These are phyloP conservation scores for Aspergillus sp. DNA, from an alignment of 2,329 filamentous ascomycete species.

Conservation along the genomic window DNA sequence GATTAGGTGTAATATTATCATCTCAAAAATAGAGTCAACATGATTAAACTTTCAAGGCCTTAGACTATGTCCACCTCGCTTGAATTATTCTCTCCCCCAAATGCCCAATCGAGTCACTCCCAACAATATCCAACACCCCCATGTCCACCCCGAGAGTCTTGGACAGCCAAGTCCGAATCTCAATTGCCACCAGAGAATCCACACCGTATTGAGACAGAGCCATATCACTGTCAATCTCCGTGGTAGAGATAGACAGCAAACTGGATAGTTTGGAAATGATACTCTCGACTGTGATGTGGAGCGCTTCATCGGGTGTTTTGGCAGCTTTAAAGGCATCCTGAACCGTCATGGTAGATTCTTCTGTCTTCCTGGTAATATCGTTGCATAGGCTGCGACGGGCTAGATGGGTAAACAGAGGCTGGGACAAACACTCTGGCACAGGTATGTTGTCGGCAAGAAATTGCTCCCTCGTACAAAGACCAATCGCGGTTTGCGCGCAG, in stretches of 20 bases:
- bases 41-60: no score
- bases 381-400: no score
- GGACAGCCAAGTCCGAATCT: slow-evolving; percentile 24
- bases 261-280: slow-evolving; percentile 46
- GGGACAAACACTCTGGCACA: slow-evolving; percentile 34
- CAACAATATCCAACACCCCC: slow-evolving; percentile 24
- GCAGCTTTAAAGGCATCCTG: no score
- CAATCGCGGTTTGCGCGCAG: no score
- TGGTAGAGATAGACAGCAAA: slow-evolving; percentile 37
- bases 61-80: no score
- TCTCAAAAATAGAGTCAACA: no score
- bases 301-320: no score
- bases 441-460: slow-evolving; percentile 18
- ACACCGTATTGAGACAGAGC: slow-evolving; percentile 17
- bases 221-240: slow-evolving; percentile 13
- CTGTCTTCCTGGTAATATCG: no score
- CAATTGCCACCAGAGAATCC: slow-evolving; percentile 26
- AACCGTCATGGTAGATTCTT: no score
- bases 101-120: slow-evolving; percentile 14
- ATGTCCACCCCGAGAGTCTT: slow-evolving; percentile 24
- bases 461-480: slow-evolving; percentile 24
- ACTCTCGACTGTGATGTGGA: slow-evolving; percentile 16
- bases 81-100: no score
- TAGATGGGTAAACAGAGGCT: slow-evolving; percentile 39
- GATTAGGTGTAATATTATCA: no score